Base-by-base conservation (phyloP, 768 basidiomycete species). In the Tephrocybe rancida region DNA sequence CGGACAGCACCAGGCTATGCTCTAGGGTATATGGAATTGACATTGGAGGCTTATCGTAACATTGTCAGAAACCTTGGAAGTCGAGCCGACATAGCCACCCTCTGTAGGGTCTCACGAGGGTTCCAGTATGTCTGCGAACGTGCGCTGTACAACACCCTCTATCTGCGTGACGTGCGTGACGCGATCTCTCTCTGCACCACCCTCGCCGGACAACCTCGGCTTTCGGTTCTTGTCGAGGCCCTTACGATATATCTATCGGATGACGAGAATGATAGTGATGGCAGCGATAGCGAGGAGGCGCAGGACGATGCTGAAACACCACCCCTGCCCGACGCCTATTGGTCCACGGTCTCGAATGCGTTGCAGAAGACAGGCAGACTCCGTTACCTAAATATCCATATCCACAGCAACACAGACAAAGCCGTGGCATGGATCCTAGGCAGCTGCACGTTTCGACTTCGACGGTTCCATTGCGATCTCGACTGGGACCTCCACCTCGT, bases 401-500 rank as follows among this genome's bases (percentile, higher is more conserved):
- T 77, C 54, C 64, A 70, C 44, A 67, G 77, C 55, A 69, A 71
- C 52, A 60, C 64, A 14, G 61, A 61, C n/a, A 62, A 71, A n/a
- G 62, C 65, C 13, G 61, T 60, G 11, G 70, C 75, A 2, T 79
- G 77, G 77, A 70, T 78, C 25, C 60, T 81, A 8, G 46, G 67
- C 3, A 68, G 65, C 2, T 78, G 75, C 53, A 64, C 68, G 0
- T 88, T 87, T 59, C 79, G 70, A 27, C 81, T 88, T n/a, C 76
- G 70, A 29, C 74, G 72, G 16, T 85, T 88, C 54, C 81, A 83
- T 57, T 86, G 84, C 62, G 87, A 88, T 63, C 73, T 88, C 38
- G 75, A 79, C 55, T 88, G 87, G 87, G 84, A 87, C 60, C 53
- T 57, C 14, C 61, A 77, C 55, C 81, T 88, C 27, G 70, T 81